A percentile compares a stretch with the other conserved stretches of the same genome.
These are phyloP conservation scores for Leishmania major DNA, from an alignment of 208 protist genomes.

Conservation along the genomic window DNA sequence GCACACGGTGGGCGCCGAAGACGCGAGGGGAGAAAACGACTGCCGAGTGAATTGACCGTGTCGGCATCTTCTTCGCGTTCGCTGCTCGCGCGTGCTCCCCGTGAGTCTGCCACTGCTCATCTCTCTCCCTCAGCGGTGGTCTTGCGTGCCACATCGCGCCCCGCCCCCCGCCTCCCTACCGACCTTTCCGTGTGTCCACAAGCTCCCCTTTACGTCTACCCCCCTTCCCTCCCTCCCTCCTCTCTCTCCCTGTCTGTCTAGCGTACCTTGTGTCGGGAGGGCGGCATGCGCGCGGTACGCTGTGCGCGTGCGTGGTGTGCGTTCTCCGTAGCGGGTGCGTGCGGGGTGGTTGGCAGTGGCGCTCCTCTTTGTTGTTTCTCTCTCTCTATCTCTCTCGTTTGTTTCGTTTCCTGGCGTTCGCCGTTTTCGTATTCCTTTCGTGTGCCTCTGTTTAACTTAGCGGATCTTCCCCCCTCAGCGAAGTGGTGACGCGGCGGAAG, in stretches of 20 bases:
- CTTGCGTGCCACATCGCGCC: not conserved
- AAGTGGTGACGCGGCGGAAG: not conserved
- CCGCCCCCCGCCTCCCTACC: not conserved
- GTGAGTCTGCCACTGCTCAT: not conserved
- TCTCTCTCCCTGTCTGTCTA: constrained; percentile 3
- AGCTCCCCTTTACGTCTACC: not conserved
- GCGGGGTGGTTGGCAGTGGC: not conserved
- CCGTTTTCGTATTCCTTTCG: not conserved
- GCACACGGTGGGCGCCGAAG: not conserved
- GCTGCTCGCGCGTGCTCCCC: not conserved
- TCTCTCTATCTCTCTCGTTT: not conserved
- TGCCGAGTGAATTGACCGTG: not conserved
- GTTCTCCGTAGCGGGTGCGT: not conserved
- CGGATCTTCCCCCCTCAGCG: not conserved
- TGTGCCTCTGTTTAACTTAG: constrained; percentile 9
- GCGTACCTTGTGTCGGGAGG: not conserved
- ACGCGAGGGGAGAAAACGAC: not conserved
- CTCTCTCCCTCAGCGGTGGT: not conserved
- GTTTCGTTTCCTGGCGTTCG: not conserved
- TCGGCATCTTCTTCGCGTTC: not conserved
- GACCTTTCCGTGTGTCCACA: too few species aligned
- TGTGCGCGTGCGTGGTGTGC: not conserved
- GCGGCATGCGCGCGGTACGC: not conserved
- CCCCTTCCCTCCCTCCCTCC: not conserved
- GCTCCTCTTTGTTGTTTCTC: not conserved